Conservation (phyloP, 2,329 filamentous ascomycete genomes). For the Alternaria sp. region DNA sequence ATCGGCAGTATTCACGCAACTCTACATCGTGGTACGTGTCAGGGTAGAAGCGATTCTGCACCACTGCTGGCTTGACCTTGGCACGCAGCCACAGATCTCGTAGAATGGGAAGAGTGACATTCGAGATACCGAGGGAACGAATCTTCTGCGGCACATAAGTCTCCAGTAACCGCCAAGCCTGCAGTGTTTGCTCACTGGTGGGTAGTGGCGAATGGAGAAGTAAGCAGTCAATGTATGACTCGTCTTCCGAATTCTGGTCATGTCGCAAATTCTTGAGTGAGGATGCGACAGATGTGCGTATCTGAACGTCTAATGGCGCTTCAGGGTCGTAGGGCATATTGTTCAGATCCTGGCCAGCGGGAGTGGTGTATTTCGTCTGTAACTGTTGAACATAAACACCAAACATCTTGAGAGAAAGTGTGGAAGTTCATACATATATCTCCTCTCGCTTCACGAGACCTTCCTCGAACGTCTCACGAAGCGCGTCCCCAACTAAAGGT, state of each 20-base stretch:
- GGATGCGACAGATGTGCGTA: conserved; percentile 71
- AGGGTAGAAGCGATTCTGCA: conserved; percentile 79
- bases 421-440: conserved; percentile 64
- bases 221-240: conserved; percentile 65
- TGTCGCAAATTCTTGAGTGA: conserved; percentile 70
- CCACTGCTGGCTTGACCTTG: conserved; percentile 66
- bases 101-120: conserved; percentile 69
- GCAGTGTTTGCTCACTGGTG: conserved; percentile 62
- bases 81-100: conserved; percentile 60
- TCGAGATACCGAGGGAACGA: conserved; percentile 77
- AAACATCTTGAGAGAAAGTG: too few relatives aligned
- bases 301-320: conserved; percentile 69
- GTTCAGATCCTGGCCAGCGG: conserved; percentile 67
- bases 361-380: conserved; percentile 84
- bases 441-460: conserved; percentile 67
- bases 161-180: conserved; percentile 73
- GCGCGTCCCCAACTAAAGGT: conserved; percentile 71
- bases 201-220: conserved; percentile 67
- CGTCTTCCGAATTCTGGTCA: conserved; percentile 41
- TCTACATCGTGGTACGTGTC: conserved; percentile 67
- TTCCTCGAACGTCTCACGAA: conserved; percentile 68
- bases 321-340: conserved; percentile 70
- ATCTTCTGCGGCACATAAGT: conserved; percentile 71
- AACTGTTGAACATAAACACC: conserved; percentile 57
- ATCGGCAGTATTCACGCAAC: conserved; percentile 66